Conservation (phyloP, 2,329 filamentous ascomycete genomes). For the Bipolaris cookei region DNA sequence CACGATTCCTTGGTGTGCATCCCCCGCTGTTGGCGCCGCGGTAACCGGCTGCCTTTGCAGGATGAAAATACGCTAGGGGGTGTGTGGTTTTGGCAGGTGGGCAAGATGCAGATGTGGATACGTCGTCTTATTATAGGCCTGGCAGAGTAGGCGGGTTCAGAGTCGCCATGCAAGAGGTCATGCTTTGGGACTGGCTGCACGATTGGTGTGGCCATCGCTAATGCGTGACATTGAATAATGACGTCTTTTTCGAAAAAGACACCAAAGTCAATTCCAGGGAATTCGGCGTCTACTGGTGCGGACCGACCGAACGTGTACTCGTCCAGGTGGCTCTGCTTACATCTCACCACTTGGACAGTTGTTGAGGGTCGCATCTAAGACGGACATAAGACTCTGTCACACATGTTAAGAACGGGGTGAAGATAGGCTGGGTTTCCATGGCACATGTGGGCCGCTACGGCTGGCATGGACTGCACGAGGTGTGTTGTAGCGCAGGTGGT, state of each 20-base stretch:
- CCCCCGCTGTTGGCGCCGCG: slow-evolving; percentile 10
- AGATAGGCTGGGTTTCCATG: neutral
- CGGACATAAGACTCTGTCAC: neutral
- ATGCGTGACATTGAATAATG: neutral
- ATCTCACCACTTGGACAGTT: neutral
- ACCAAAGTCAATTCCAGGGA: neutral
- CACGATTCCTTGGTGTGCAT: slow-evolving; percentile 12
- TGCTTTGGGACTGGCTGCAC: neutral
- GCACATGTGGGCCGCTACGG: slow-evolving; percentile 5
- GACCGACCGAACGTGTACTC: neutral
- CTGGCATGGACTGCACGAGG: neutral
- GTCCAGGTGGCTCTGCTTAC: neutral
- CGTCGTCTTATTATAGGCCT: neutral
- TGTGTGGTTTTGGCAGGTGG: slow-evolving; percentile 1
- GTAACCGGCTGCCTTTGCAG: neutral
- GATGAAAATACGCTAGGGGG: neutral
- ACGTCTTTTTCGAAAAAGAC: neutral
- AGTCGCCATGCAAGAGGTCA: neutral
- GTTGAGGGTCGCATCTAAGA: neutral
- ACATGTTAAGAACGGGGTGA: neutral
- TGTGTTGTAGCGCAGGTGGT: slow-evolving; percentile 3
- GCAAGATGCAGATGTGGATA: neutral
- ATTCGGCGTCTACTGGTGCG: neutral
- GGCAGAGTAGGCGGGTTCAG: neutral
- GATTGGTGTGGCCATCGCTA: neutral